Evolutionary conservation across 2,329 filamentous ascomycete genomes (phyloP).

Genomic region (Diaporthe caulivora): DNA sequence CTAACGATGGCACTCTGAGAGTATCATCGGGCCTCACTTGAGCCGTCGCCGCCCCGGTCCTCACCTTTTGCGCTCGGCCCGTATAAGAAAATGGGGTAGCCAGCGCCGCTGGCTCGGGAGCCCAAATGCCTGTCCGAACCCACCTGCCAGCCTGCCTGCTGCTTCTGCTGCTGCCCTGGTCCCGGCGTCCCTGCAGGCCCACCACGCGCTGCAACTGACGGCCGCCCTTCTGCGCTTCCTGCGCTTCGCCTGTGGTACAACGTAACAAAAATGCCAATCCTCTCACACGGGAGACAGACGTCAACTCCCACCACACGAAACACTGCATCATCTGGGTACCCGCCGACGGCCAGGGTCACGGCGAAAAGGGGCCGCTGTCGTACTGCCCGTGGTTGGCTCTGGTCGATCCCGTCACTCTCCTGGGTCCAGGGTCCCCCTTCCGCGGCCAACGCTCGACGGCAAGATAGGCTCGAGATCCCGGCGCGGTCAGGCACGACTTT

Average conservation of each 20-base stretch:
- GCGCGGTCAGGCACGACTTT: constrained; percentile 4
- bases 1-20: constrained; percentile 15
- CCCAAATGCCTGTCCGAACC: constrained; percentile 25
- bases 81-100: constrained; percentile 11
- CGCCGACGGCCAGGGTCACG: background rate
- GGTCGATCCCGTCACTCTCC: constrained; percentile 1
- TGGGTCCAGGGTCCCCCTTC: constrained; percentile 8
- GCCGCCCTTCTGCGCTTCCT: constrained; percentile 18
- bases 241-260: background rate
- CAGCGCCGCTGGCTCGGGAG: constrained; percentile 25
- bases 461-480: constrained; percentile 28
- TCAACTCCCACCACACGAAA: constrained; percentile 20
- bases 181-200: background rate
- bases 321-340: constrained; percentile 13
- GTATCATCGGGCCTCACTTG: constrained; percentile 6
- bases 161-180: constrained; percentile 1
- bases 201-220: background rate
- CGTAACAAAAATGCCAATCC: background rate
- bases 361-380: constrained; percentile 16
- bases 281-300: background rate
- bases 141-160: background rate
- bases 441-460: background rate
- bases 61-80: constrained; percentile 15
- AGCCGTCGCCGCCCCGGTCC: constrained; percentile 15
- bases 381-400: constrained; percentile 19